A percentile compares a stretch with the other conserved stretches of the same genome.
phyloP scores from a whole-genome alignment of 805 yeast genomes.

The Wickerhamomyces rabaulensis region DNA sequence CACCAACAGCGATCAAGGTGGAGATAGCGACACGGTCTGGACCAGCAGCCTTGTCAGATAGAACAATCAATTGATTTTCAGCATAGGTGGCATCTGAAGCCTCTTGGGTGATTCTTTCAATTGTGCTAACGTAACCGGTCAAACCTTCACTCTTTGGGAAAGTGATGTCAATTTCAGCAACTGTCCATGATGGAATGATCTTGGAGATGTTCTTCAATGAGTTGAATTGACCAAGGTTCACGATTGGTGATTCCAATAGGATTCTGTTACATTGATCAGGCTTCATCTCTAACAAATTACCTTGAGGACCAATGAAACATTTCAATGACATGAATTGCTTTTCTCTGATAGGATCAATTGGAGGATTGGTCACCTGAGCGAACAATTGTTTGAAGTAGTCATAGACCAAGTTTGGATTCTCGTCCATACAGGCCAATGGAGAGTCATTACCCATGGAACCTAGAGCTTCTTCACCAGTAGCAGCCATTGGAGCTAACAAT shows the following conservation, averaged over 20 bases:
- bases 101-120: conserved; percentile 81
- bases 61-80: conserved; percentile 66
- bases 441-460: conserved; percentile 99
- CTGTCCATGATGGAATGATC: conserved; percentile 85
- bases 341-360: conserved; percentile 97
- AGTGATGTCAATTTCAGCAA: conserved; percentile 80
- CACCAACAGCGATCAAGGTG: conserved; percentile 89
- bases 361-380: conserved; percentile 98
- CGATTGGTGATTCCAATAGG: conserved; percentile 75
- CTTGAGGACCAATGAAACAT: conserved; percentile 98
- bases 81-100: conserved; percentile 82
- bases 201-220: conserved; percentile 69
- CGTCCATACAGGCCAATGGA: conserved; percentile 90
- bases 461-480: conserved; percentile 85
- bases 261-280: conserved; percentile 89
- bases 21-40: conserved; percentile 72
- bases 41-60: conserved; percentile 64
- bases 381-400: conserved; percentile 95
- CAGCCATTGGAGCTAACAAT: conserved; percentile 89
- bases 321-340: conserved; percentile 95
- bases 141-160: conserved; percentile 79
- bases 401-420: conserved; percentile 83
- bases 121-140: conserved; percentile 76
- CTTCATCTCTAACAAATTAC: conserved; percentile 88
- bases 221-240: conserved; percentile 64